A percentile compares a stretch with the other conserved stretches of the same genome.
phyloP scores from a whole-genome alignment of 2,329 filamentous ascomycete species.

The Westerdykella aurantiaca region DNA sequence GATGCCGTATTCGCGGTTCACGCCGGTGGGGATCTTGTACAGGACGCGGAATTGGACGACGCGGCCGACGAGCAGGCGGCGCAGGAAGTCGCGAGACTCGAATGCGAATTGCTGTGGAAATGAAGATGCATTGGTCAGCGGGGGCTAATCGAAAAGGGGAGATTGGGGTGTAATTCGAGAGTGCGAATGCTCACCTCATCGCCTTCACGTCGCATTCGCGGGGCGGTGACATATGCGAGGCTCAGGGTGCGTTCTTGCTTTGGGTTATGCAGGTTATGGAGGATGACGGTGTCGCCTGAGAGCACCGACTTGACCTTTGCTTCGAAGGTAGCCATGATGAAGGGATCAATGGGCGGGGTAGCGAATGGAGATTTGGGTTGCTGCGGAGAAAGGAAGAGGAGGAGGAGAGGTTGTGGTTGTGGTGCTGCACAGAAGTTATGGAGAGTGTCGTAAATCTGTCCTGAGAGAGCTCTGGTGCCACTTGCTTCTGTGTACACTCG shows the following conservation, averaged over 20 bases:
- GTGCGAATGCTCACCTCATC: constrained; percentile 60
- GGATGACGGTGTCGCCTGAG: constrained; percentile 85
- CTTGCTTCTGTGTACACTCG: no score
- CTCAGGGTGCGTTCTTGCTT: constrained; percentile 79
- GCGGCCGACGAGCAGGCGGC: constrained; percentile 79
- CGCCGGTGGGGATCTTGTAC: constrained; percentile 75
- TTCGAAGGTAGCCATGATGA: constrained; percentile 33
- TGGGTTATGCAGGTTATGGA: constrained; percentile 75
- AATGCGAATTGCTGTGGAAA: constrained; percentile 65
- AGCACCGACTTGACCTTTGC: constrained; percentile 78
- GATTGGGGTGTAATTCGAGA: not conserved
- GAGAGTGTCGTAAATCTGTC: not conserved
- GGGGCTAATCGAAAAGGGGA: not conserved
- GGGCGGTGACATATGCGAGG: constrained; percentile 86
- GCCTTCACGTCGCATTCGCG: constrained; percentile 78
- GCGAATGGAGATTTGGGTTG: not conserved
- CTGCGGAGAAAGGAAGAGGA: no score
- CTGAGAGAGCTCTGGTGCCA: not conserved
- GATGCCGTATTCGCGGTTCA: constrained; percentile 79
- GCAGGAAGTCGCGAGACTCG: constrained; percentile 88
- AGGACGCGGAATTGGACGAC: constrained; percentile 76
- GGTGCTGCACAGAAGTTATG: not conserved
- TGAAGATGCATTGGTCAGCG: not conserved
- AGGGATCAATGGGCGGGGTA: not conserved
- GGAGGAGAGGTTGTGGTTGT: not conserved